Evolutionary conservation across 768 basidiomycete species (phyloP).

Genomic region (Trametes maxima): DNA sequence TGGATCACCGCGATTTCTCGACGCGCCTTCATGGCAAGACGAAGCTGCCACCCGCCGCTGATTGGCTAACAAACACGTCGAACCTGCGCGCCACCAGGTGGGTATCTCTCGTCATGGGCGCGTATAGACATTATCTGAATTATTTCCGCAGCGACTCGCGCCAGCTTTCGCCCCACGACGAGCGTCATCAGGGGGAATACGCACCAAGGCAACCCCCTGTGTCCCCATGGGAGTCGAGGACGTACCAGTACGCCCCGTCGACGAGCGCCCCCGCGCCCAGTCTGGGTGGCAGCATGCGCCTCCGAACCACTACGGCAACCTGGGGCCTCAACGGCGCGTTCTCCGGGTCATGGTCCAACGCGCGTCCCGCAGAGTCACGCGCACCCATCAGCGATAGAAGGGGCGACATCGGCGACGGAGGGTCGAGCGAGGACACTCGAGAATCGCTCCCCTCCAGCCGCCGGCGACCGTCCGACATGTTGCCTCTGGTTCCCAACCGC

Average conservation of each 20-base stretch:
- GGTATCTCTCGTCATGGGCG: background rate
- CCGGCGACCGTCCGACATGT: background rate
- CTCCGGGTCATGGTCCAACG: conserved; percentile 2
- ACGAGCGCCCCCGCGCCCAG: background rate
- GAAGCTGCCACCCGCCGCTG: too few species aligned
- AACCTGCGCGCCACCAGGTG: background rate
- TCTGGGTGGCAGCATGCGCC: conserved; percentile 7
- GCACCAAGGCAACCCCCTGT: background rate
- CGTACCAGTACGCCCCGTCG: background rate
- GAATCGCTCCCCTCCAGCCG: background rate
- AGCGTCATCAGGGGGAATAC: background rate
- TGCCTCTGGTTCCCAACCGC: background rate
- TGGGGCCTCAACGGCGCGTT: conserved; percentile 2
- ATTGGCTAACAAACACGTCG: too few species aligned
- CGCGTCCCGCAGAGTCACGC: conserved; percentile 3
- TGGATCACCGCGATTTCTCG: background rate
- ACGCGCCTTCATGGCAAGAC: background rate
- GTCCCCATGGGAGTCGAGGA: background rate
- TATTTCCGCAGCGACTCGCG: background rate
- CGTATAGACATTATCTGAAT: background rate
- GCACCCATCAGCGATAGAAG: background rate
- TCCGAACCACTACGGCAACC: conserved; percentile 1
- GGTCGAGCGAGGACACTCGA: background rate
- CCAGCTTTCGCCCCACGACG: background rate
- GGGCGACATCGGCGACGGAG: background rate